phyloP scores from a whole-genome alignment of 108 stramenopile genomes.

The Skeletonema potamos region DNA sequence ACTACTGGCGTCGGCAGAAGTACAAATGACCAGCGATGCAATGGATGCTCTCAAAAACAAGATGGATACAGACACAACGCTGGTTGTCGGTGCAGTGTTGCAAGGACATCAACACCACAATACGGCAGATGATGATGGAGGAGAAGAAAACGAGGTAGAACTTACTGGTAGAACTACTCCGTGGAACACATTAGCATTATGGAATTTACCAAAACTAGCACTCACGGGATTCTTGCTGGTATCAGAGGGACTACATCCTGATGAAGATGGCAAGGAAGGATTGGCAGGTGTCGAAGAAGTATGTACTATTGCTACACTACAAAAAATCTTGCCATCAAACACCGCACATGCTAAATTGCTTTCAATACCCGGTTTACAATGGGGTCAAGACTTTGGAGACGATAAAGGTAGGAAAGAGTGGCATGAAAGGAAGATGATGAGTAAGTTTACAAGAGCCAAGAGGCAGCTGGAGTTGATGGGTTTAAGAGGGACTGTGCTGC shows the following conservation, averaged over 20 bases:
- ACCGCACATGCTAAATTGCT: slow-evolving; percentile 69
- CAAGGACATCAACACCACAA: slow-evolving; percentile 79
- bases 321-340: slow-evolving; percentile 51
- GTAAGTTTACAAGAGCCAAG: slow-evolving; percentile 71
- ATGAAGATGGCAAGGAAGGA: slow-evolving; percentile 33
- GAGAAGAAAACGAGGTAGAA: slow-evolving; percentile 21
- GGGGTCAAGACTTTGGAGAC: slow-evolving; percentile 63
- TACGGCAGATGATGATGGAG: background rate
- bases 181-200: slow-evolving; percentile 95
- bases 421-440: slow-evolving; percentile 93
- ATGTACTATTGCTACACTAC: slow-evolving; percentile 75
- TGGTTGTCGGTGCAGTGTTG: slow-evolving; percentile 90
- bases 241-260: slow-evolving; percentile 67
- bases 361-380: slow-evolving; percentile 28
- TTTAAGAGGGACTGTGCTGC: slow-evolving; percentile 51
- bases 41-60: slow-evolving; percentile 51
- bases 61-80: slow-evolving; percentile 59
- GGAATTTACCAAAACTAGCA: slow-evolving; percentile 81
- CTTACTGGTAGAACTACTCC: slow-evolving; percentile 79
- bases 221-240: slow-evolving; percentile 82
- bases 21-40: slow-evolving; percentile 32
- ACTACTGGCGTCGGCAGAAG: slow-evolving; percentile 83
- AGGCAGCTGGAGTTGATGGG: slow-evolving; percentile 67
- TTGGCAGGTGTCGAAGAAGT: slow-evolving; percentile 86
- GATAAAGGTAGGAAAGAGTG: slow-evolving; percentile 80